These are phyloP conservation scores for Panicum hallii DNA, from an alignment of 202 grass and related monocot species.

Conservation along the genomic window DNA sequence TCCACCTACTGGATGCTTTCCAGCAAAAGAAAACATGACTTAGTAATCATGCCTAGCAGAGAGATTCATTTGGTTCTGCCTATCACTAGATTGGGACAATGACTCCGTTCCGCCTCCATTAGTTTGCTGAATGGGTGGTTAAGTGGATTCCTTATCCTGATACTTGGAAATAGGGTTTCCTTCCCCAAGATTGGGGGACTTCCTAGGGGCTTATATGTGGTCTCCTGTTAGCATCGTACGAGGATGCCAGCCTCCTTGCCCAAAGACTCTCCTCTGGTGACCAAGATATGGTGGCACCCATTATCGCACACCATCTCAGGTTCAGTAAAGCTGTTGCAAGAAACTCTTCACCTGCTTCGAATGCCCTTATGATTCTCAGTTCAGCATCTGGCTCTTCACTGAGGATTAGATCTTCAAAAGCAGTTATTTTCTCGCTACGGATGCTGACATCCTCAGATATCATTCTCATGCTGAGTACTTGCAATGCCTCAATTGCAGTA, in stretches of 20 bases:
- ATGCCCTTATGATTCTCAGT: slow-evolving; percentile 58
- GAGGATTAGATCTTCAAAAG: slow-evolving; percentile 77
- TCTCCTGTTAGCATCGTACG: slow-evolving; percentile 56
- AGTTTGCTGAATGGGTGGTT: background rate
- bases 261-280: slow-evolving; percentile 72
- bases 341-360: slow-evolving; percentile 60
- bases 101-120: background rate
- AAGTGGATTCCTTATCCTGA: background rate
- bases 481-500: slow-evolving; percentile 77
- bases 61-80: background rate
- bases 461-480: slow-evolving; percentile 80
- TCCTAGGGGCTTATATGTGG: slow-evolving; percentile 20
- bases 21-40: background rate
- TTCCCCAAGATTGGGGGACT: background rate
- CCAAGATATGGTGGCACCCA: slow-evolving; percentile 72
- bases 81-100: background rate
- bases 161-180: background rate
- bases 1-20: background rate
- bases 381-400: slow-evolving; percentile 75
- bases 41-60: background rate
- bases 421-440: slow-evolving; percentile 56
- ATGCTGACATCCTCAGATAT: slow-evolving; percentile 58
- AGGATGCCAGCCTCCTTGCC: slow-evolving; percentile 69
- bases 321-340: slow-evolving; percentile 70
- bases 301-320: slow-evolving; percentile 71